A percentile compares a stretch with the other conserved stretches of the same genome.
Evolutionary conservation across 768 basidiomycete genomes (phyloP).

Genomic region (Galerina marginata): DNA sequence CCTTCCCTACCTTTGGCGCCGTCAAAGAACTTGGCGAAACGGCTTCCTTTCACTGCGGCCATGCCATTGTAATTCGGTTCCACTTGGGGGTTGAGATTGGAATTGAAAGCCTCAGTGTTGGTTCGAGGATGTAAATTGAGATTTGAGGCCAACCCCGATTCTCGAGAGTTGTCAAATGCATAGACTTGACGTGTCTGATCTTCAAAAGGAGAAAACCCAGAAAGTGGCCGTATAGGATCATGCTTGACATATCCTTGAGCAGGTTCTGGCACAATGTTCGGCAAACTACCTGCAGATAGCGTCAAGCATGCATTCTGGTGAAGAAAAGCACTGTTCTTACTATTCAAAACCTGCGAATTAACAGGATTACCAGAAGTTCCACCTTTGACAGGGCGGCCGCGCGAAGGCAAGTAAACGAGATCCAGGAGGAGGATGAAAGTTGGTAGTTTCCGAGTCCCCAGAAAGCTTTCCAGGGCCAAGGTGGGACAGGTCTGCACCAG

Average conservation of each 20-base stretch:
- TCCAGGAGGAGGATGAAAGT: conserved; percentile 55
- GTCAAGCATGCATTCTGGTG: background rate
- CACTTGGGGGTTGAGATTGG: conserved; percentile 21
- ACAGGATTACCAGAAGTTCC: conserved; percentile 21
- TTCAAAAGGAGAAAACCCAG: conserved; percentile 64
- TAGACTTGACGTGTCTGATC: conserved; percentile 40
- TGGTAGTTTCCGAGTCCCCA: conserved; percentile 26
- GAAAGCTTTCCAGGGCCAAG: conserved; percentile 20
- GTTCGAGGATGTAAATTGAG: conserved; percentile 22
- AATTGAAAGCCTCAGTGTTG: conserved; percentile 23
- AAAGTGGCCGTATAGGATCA: conserved; percentile 33
- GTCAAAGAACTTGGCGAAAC: conserved; percentile 89
- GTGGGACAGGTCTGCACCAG: conserved; percentile 16
- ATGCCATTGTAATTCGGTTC: conserved; percentile 48
- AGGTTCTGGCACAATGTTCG: conserved; percentile 10
- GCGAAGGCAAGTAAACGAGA: conserved; percentile 57
- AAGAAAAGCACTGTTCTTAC: conserved; percentile 21
- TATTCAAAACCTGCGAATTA: conserved; percentile 26
- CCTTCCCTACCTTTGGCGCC: conserved; percentile 59
- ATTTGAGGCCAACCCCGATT: conserved; percentile 13
- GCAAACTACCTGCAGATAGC: conserved; percentile 15
- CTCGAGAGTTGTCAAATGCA: conserved; percentile 21
- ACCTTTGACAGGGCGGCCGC: conserved; percentile 38
- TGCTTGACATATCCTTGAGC: conserved; percentile 22
- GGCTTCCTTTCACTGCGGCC: conserved; percentile 71